Base-by-base conservation (phyloP, 306 rosid genomes). In the Fagus crenata region DNA sequence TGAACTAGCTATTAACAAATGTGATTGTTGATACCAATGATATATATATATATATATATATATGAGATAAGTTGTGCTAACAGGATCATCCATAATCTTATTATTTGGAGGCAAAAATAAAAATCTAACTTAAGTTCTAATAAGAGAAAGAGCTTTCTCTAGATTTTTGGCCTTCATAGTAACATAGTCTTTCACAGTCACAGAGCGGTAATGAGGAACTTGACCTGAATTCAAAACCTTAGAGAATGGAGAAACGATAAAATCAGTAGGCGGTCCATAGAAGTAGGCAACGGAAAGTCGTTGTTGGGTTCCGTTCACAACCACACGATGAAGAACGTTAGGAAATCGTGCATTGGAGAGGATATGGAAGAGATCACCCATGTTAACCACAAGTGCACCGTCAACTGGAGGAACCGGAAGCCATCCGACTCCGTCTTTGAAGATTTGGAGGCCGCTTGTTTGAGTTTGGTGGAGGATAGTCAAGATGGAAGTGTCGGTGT, bases 401-500 rank as follows among this genome's bases (percentile, higher is more conserved):
- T 78, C 77, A 3, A 63, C 58, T 1, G 91, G 92, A 17, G 77
- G 49, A 73, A 91, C 93, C 0, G 78, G 77, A 43, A 89, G 82
- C 95, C 92, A 93, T 1, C 91, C 93, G 1, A 3, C 41, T 7
- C 86, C 90, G 2, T 85, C 87, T 39, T 75, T 84, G 85, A 79
- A 84, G 60, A 93, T 35, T 64, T 93, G 90, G 40, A 93, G 96
- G 22, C 97, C 92, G 41, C 6, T 77, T 35, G 75, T 81, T 65
- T 85, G 78, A 40, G 78, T 83, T 61, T 87, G 96, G 74, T 90
- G 89, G 67, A 93, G 77, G 71, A 92, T 55, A 11, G 98, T 93
- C 28, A 93, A 4, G 2, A 90, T 77, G 15, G 87, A 90, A 0
- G 98, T 89, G 90, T 93, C 98, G 0, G 93, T 93, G 76, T 92